Conservation (phyloP, 1,139 yeast species). For the Candida sp. region DNA sequence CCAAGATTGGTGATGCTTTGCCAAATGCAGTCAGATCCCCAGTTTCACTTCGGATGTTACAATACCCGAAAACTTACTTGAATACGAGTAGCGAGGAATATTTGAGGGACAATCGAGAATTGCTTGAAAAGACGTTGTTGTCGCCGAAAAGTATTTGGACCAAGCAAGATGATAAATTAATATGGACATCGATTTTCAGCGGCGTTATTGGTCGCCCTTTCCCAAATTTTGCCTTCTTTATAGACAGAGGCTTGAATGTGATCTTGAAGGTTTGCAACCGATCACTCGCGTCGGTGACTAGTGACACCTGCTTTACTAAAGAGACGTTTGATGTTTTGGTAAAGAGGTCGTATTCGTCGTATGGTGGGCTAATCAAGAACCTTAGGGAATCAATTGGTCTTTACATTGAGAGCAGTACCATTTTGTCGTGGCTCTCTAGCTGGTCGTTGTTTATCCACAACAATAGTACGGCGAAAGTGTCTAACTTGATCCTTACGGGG, state of each 20-base stretch:
- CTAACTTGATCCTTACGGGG: constrained; percentile 37
- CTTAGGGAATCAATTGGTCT: constrained; percentile 35
- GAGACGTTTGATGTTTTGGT: constrained; percentile 34
- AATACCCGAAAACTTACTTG: constrained; percentile 3
- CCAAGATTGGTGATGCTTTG: constrained; percentile 10
- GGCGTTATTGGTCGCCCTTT: constrained; percentile 28
- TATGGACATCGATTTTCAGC: constrained; percentile 36
- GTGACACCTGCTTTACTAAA: constrained; percentile 27
- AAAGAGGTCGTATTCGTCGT: constrained; percentile 36
- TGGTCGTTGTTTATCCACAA: constrained; percentile 41
- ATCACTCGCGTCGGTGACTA: constrained; percentile 15
- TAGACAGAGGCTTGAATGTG: constrained; percentile 42
- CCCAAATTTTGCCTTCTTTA: constrained; percentile 37
- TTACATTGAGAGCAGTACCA: constrained; percentile 41
- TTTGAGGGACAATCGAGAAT: neutral
- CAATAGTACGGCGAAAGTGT: constrained; percentile 37
- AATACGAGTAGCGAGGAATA: neutral
- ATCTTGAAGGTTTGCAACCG: constrained; percentile 25
- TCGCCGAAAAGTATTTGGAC: constrained; percentile 12
- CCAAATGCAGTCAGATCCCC: constrained; percentile 18
- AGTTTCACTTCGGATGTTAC: constrained; percentile 6
- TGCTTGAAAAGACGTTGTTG: neutral
- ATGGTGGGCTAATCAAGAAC: constrained; percentile 37
- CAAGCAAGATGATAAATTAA: constrained; percentile 11
- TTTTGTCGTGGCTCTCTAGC: constrained; percentile 41